A percentile compares a stretch with the other conserved stretches of the same genome.
These are phyloP conservation scores for Nemania sp. DNA, from an alignment of 2,329 filamentous ascomycete genomes.

Conservation along the genomic window DNA sequence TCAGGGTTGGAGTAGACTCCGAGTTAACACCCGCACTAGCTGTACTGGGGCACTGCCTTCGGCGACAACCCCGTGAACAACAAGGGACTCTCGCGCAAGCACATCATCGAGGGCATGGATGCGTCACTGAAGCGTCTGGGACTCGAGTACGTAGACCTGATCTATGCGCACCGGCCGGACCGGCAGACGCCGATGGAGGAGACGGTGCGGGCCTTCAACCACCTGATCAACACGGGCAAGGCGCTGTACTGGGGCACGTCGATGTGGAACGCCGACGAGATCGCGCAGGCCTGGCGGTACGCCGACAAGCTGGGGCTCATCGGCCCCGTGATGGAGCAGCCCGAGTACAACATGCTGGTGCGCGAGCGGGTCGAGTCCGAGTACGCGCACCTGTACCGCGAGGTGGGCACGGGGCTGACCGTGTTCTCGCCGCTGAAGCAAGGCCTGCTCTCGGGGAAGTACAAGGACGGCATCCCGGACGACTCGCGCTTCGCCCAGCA, in stretches of 20 bases:
- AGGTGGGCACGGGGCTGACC: conserved; percentile 71
- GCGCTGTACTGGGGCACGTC: conserved; percentile 79
- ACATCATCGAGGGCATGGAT: conserved; percentile 75
- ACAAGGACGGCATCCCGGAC: conserved; percentile 67
- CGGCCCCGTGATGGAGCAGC: conserved; percentile 75
- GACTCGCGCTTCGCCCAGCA: conserved; percentile 58
- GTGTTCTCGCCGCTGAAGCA: conserved; percentile 71
- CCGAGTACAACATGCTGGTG: conserved; percentile 72
- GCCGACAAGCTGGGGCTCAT: conserved; percentile 71
- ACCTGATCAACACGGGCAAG: conserved; percentile 75
- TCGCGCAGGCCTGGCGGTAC: conserved; percentile 70
- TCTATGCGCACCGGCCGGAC: conserved; percentile 77
- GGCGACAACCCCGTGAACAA: conserved; percentile 75
- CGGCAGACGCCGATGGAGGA: conserved; percentile 77
- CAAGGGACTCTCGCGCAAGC: conserved; percentile 74
- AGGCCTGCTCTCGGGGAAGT: conserved; percentile 75
- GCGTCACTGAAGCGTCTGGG: conserved; percentile 68
- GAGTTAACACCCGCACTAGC: conserved; percentile 52
- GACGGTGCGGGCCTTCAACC: conserved; percentile 76
- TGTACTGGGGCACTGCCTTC: conserved; percentile 73
- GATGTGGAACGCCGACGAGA: conserved; percentile 75
- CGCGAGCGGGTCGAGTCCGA: conserved; percentile 74
- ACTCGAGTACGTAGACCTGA: conserved; percentile 73
- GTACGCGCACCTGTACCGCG: conserved; percentile 69
- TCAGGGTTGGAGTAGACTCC: too few relatives aligned